Conservation (phyloP, 768 basidiomycete species). For the Russula compacta region DNA sequence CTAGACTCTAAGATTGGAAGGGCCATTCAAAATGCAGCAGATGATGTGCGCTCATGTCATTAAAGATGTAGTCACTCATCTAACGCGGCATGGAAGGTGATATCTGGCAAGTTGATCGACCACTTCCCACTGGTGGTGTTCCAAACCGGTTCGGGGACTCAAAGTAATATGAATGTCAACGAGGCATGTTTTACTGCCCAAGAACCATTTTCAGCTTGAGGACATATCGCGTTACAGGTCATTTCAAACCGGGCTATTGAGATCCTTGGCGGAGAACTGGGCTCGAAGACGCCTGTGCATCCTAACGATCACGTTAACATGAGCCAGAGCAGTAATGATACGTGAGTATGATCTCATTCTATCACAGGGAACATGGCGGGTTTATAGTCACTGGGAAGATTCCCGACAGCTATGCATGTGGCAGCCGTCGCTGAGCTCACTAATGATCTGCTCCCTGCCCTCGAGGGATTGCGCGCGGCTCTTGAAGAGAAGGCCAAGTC, state of each 20-base stretch:
- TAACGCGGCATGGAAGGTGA: constrained; percentile 52
- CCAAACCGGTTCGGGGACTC: constrained; percentile 98
- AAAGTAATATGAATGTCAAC: constrained; percentile 98
- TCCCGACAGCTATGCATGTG: constrained; percentile 99
- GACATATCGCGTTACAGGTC: constrained; percentile 41
- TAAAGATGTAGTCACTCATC: not conserved
- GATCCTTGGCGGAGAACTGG: constrained; percentile 87
- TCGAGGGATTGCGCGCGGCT: constrained; percentile 75
- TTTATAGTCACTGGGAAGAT: constrained; percentile 40
- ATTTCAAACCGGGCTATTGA: constrained; percentile 99
- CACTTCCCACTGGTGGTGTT: constrained; percentile 99
- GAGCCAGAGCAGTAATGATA: constrained; percentile 98
- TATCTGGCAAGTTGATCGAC: constrained; percentile 86
- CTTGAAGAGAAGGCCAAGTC: constrained; percentile 71
- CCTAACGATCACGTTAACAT: constrained; percentile 99
- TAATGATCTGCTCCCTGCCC: constrained; percentile 71
- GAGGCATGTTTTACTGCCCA: constrained; percentile 44
- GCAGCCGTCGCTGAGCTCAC: constrained; percentile 88
- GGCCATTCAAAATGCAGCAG: constrained; percentile 87
- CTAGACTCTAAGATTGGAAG: constrained; percentile 79
- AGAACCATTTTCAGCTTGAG: not conserved
- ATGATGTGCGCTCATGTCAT: constrained; percentile 53
- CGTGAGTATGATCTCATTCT: constrained; percentile 43
- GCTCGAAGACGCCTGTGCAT: constrained; percentile 95
- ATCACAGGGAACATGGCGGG: too few relatives aligned